Evolutionary conservation across 2,329 filamentous ascomycete genomes (phyloP), one percentile per base, ranked within the genome.

Genomic region (Arthroderma sp.): DNA sequence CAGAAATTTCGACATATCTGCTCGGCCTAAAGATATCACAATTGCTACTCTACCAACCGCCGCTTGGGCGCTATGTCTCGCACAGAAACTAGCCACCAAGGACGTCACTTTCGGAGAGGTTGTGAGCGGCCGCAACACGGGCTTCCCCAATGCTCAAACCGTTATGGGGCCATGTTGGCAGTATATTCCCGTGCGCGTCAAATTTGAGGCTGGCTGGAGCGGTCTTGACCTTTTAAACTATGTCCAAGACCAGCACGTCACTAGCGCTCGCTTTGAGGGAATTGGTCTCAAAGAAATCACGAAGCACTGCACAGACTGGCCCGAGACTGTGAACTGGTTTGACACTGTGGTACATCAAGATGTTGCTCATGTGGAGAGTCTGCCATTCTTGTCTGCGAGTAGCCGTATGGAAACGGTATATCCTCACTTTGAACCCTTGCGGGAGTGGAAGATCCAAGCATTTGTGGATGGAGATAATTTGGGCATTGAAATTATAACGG

Each of bases 31-130:
- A 40, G 70, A 74, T 46, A 70, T 75, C 46, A 80, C 77, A 1
- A 65, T 73, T 27, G 75, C 76, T 0, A 78, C 74, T 0, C 61
- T 80, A 0, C 75, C 74, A 0, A 77, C 75, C 0, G 75, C 76
- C 0, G 74, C 74, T 0, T 81, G 77, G 76, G 73, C 75, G 0
- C 58, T 78, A 1, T 71, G 70, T 11, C 69, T 80, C 1, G 69
- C 76, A 1, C 68, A 67, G 0, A 69, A 69, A 10, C 63, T 73
- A 0, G 51, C 51, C 1, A 54, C 60, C 5, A 61, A 60, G 3
- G 75, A 80, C 52, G 71, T 80, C 37, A 67, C 73, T 3, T 80
- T 80, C 50, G 76, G 76, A 43, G 73, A 77, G 53, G 75, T 81
- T 1, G 74, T 76, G 10, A 75, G 70, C 38, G 77, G 78, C 0